A percentile compares a stretch with the other conserved stretches of the same genome.
Conservation (phyloP, 257 asterid species). For the Solanum microdontum region DNA sequence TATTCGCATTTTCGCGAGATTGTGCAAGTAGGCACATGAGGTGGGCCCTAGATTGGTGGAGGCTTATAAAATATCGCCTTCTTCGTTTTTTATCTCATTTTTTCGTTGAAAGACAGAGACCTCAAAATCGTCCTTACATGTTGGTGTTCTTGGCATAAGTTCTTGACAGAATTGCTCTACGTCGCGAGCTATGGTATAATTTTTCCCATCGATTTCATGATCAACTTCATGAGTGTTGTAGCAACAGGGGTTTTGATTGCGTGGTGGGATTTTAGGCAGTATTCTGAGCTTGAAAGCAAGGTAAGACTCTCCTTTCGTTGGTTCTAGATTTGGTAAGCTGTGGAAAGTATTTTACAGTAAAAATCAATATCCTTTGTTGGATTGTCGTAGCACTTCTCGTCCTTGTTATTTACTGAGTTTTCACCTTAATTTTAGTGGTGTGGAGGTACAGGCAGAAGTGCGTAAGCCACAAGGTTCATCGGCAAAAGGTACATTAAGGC, state of each 20-base stretch:
- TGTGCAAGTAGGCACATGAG: neutral
- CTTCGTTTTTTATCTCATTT: neutral
- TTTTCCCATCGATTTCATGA: neutral
- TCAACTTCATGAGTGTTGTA: neutral
- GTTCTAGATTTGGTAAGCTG: neutral
- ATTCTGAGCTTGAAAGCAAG: neutral
- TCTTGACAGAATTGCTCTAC: neutral
- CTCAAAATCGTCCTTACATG: neutral
- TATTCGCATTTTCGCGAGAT: neutral
- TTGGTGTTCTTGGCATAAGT: neutral
- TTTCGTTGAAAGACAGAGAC: neutral
- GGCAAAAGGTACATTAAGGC: neutral
- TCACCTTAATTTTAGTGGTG: neutral
- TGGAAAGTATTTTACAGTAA: neutral
- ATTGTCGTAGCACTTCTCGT: neutral
- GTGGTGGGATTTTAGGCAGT: neutral
- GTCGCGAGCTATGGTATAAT: neutral
- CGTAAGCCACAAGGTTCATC: neutral
- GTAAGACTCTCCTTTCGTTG: neutral
- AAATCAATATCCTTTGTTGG: neutral
- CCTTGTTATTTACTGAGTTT: neutral
- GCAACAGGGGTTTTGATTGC: neutral
- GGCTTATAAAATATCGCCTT: neutral
- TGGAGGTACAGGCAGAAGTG: neutral
- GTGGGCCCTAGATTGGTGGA: neutral